These are phyloP conservation scores for Baeospora myosura DNA, from an alignment of 1,284 basidiomycete genomes.

Conservation along the genomic window DNA sequence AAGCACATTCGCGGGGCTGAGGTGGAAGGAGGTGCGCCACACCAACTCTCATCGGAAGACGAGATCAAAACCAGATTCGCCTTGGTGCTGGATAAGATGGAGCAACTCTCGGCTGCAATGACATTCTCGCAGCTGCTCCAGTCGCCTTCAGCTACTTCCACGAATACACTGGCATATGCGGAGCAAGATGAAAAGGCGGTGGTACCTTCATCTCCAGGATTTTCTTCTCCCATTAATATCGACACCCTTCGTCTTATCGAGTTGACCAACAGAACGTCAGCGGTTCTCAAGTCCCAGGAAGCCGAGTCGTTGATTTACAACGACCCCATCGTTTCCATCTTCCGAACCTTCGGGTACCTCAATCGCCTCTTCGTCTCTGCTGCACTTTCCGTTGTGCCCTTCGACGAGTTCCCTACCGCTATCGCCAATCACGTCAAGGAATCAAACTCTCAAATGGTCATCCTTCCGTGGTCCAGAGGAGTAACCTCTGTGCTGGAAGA, in stretches of 20 bases:
- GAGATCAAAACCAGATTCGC: conserved; percentile 56
- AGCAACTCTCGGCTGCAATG: conserved; percentile 74
- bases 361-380: conserved; percentile 63
- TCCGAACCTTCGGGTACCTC: conserved; percentile 74
- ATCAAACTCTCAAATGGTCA: conserved; percentile 62
- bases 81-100: conserved; percentile 80
- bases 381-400: conserved; percentile 58
- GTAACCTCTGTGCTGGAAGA: conserved; percentile 21
- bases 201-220: conserved; percentile 3
- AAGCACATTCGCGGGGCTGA: conserved; percentile 12
- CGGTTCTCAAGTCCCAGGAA: conserved; percentile 76
- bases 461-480: conserved; percentile 70
- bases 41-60: conserved; percentile 22
- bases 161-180: background rate
- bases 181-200: background rate
- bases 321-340: conserved; percentile 78
- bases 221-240: conserved; percentile 33
- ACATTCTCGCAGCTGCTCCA: conserved; percentile 56
- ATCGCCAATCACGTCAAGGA: conserved; percentile 62
- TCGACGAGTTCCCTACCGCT: conserved; percentile 62
- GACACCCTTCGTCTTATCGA: conserved; percentile 85
- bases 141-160: conserved; percentile 24
- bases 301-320: conserved; percentile 62
- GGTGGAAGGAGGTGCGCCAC: conserved; percentile 11
- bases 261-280: conserved; percentile 80